Conservation (phyloP, 2,329 filamentous ascomycete species). For the Phaeosphaeriaceae sp. region DNA sequence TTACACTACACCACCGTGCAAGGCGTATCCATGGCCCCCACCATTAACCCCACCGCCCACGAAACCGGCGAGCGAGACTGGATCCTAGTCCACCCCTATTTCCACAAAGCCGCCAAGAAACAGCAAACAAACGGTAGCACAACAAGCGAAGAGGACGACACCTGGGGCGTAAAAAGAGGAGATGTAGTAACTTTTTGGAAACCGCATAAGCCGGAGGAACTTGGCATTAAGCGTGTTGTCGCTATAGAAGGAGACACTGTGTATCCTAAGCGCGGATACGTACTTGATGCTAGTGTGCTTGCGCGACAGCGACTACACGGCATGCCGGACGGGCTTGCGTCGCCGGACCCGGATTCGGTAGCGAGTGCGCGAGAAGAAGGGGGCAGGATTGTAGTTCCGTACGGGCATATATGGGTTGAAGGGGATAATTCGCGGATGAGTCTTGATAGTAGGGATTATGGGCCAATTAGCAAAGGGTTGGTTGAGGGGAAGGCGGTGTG, state of each 20-base stretch:
- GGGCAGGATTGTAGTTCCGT: conserved; percentile 68
- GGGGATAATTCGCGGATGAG: conserved; percentile 79
- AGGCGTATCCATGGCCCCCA: conserved; percentile 55
- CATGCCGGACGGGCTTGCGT: conserved; percentile 39
- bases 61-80: conserved; percentile 48
- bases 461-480: conserved; percentile 77
- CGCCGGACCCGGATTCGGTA: conserved; percentile 21
- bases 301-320: too few species aligned
- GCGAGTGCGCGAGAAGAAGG: conserved; percentile 20
- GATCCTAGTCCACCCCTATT: conserved; percentile 45
- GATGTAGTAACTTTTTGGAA: conserved; percentile 55
- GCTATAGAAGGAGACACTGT: conserved; percentile 82
- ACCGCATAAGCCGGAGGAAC: conserved; percentile 71
- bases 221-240: conserved; percentile 82
- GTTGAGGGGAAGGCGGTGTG: conserved; percentile 77
- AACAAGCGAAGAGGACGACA: not conserved
- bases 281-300: conserved; percentile 39
- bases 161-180: conserved; percentile 45
- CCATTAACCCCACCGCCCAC: conserved; percentile 51
- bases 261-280: conserved; percentile 54
- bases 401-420: conserved; percentile 92
- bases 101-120: conserved; percentile 8
- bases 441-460: conserved; percentile 88
- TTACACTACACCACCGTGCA: conserved; percentile 46
- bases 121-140: too few species aligned